These are phyloP conservation scores for Camelina laxa DNA, from an alignment of 345 rosid genomes.

Conservation along the genomic window DNA sequence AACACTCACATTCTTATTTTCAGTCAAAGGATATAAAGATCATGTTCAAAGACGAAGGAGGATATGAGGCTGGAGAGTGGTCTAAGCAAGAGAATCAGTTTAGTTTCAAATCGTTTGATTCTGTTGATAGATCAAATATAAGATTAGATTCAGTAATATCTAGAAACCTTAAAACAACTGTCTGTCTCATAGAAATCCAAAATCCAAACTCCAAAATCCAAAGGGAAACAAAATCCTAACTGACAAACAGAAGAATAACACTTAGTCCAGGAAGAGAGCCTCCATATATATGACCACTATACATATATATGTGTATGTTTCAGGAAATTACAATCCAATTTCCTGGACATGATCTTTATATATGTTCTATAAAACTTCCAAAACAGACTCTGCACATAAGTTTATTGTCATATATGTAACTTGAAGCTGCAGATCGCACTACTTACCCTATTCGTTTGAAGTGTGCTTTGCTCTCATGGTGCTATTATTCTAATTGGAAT, in stretches of 20 bases:
- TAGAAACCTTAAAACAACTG: neutral
- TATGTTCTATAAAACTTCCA: slow-evolving; percentile 14
- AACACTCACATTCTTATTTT: neutral
- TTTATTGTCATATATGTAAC: slow-evolving; percentile 16
- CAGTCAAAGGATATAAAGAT: neutral
- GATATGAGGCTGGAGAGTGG: neutral
- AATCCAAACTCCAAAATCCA: slow-evolving; percentile 15
- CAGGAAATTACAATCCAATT: slow-evolving; percentile 21
- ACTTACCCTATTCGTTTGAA: slow-evolving; percentile 24
- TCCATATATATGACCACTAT: slow-evolving; percentile 1
- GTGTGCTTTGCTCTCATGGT: slow-evolving; percentile 16
- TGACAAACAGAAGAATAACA: slow-evolving; percentile 1
- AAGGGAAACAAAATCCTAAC: slow-evolving; percentile 4
- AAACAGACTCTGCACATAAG: slow-evolving; percentile 40
- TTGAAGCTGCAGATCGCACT: neutral
- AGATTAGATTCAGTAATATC: neutral
- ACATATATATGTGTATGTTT: slow-evolving; percentile 7
- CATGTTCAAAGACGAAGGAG: neutral
- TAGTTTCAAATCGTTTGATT: neutral
- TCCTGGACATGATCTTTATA: neutral
- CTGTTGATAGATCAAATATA: neutral
- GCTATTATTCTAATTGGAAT: slow-evolving; percentile 24
- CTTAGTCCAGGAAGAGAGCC: slow-evolving; percentile 22
- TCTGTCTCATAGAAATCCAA: neutral
- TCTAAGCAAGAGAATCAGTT: neutral